A percentile compares a stretch with the other conserved stretches of the same genome.
phyloP scores from a whole-genome alignment of 169 alveolate species.

The Cryptosporidium sp. region DNA sequence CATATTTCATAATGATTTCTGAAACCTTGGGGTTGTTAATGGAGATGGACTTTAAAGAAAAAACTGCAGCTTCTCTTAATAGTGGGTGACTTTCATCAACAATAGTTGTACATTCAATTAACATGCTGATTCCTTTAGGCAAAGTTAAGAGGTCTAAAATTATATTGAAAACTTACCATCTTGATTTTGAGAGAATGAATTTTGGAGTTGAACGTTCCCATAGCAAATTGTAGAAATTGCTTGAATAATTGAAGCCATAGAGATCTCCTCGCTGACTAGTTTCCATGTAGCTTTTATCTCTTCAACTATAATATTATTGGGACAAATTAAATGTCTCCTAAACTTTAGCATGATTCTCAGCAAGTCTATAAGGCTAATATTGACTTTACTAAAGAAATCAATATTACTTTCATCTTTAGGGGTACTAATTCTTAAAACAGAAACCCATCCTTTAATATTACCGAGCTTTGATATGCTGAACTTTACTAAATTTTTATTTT shows the following conservation, averaged over 20 bases:
- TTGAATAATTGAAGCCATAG: conserved; percentile 34
- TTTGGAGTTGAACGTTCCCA: conserved; percentile 1
- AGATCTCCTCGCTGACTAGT: conserved; percentile 16
- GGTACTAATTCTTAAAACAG: conserved; percentile 15
- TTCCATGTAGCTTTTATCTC: conserved; percentile 15
- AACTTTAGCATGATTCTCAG: conserved; percentile 26
- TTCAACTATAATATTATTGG: background rate
- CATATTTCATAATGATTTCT: background rate
- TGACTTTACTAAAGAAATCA: background rate
- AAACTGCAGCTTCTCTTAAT: conserved; percentile 44
- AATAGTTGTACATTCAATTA: conserved; percentile 56
- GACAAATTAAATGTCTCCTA: background rate
- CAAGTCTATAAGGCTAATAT: background rate
- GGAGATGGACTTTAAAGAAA: background rate
- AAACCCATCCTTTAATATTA: conserved; percentile 35
- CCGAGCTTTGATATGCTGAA: conserved; percentile 4
- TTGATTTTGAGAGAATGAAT: background rate
- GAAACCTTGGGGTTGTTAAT: conserved; percentile 4
- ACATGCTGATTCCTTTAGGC: background rate
- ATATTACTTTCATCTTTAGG: conserved; percentile 11
- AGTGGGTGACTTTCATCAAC: conserved; percentile 67
- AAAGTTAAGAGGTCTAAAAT: background rate
- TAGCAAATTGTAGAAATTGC: conserved; percentile 34
- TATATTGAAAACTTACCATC: background rate
- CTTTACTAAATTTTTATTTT: background rate